Evolutionary conservation across 768 basidiomycete species (phyloP).

Genomic region (Piloderma croceum): DNA sequence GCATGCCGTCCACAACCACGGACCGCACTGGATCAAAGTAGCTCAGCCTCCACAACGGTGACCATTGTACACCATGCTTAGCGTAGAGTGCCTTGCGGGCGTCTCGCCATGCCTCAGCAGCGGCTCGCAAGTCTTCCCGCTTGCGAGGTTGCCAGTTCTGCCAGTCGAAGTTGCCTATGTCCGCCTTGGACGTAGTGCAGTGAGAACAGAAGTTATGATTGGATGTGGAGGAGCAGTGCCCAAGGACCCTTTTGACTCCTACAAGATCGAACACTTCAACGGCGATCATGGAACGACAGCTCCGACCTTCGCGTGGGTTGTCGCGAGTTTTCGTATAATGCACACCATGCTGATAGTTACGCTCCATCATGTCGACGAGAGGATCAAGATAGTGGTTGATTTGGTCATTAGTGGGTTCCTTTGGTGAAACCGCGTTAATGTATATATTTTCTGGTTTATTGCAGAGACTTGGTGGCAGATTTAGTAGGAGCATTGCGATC

Average conservation of each 20-base stretch:
- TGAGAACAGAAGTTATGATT: conserved; percentile 19
- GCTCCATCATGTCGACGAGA: conserved; percentile 34
- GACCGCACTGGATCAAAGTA: conserved; percentile 25
- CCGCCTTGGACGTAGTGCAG: conserved; percentile 10
- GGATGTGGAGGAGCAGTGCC: conserved; percentile 17
- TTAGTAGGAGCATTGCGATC: conserved; percentile 30
- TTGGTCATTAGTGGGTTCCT: conserved; percentile 25
- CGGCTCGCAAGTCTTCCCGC: conserved; percentile 4
- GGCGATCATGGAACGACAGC: conserved; percentile 23
- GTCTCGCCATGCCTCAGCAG: conserved; percentile 8
- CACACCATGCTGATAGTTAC: conserved; percentile 27
- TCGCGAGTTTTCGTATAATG: conserved; percentile 22
- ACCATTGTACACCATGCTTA: conserved; percentile 20
- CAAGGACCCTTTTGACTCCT: conserved; percentile 26
- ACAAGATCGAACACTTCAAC: conserved; percentile 33
- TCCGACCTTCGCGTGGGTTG: conserved; percentile 19
- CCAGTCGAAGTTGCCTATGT: conserved; percentile 2
- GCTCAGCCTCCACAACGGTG: conserved; percentile 20
- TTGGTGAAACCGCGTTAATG: conserved; percentile 33
- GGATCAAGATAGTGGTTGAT: conserved; percentile 35
- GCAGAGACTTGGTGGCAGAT: conserved; percentile 28
- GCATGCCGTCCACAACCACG: conserved; percentile 28
- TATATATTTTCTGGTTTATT: conserved; percentile 36
- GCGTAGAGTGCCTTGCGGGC: conserved; percentile 13
- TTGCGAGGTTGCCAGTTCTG: conserved; percentile 7